Conservation (phyloP, 2,329 filamentous ascomycete genomes). For the Beauveria sp. region DNA sequence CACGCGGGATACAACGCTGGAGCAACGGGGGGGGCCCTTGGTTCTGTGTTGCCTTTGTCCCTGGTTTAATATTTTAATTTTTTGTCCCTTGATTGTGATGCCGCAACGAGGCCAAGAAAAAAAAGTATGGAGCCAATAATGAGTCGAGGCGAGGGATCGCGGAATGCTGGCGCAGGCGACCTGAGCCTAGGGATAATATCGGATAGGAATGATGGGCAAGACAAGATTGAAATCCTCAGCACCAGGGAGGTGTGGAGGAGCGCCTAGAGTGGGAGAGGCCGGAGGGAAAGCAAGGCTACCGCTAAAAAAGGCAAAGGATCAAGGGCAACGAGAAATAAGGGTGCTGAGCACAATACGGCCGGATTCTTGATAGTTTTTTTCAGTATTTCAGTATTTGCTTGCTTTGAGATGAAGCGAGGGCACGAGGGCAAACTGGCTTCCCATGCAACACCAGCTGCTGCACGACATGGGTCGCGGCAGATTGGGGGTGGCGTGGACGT, state of each 20-base stretch:
- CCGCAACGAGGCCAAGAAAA: neutral
- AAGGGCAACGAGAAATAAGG: neutral
- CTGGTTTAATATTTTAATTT: neutral
- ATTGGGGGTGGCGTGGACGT: neutral
- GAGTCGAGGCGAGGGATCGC: neutral
- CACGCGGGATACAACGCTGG: neutral
- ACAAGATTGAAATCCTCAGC: constrained; percentile 18
- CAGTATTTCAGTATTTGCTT: neutral
- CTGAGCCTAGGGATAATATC: constrained; percentile 12
- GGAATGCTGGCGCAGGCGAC: constrained; percentile 10
- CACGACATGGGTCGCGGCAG: neutral
- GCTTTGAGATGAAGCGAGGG: neutral
- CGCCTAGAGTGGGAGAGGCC: neutral
- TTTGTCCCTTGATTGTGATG: neutral
- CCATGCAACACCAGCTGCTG: neutral
- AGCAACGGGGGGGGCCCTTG: neutral
- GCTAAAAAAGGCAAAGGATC: neutral
- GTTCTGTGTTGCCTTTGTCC: neutral
- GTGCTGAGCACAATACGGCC: neutral
- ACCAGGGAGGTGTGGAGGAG: neutral
- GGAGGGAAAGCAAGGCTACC: neutral
- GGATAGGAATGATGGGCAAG: constrained; percentile 30
- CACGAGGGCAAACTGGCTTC: neutral
- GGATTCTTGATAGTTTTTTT: too few species aligned
- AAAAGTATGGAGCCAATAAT: constrained; percentile 1